Evolutionary conservation across 306 rosid genomes (phyloP), one percentile per base, ranked within the genome.

Genomic region (Vigna unguiculata): DNA sequence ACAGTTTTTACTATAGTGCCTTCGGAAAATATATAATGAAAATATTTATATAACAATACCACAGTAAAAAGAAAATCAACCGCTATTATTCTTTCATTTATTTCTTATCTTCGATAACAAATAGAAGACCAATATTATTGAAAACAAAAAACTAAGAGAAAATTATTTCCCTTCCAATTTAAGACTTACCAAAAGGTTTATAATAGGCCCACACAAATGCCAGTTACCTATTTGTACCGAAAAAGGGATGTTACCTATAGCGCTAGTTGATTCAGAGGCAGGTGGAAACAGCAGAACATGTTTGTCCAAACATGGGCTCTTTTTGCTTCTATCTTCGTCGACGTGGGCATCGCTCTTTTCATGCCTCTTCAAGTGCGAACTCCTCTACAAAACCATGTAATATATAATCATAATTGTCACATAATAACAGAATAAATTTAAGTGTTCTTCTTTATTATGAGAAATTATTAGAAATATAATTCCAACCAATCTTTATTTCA

Each of bases 281-380:
- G 90, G 47, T 71, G 81, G 73, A 25, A 85, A 36, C 46, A 69
- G 76, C 86, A 74, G 83, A 25, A 65, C 76, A 74, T 81, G 90
- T 85, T 81, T 79, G 83, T 84, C 86, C 84, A 84, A 79, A 82
- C 78, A 76, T 62, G 79, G 81, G 67, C 43, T 88, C 63, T 69
- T 81, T 60, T 64, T 55, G 69, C 34, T 52, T 61, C 51, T 71
- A 20, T 25, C 72, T 20, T 78, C 40, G 10, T 77, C 67, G 67
- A 52, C 75, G 52, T 75, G 81, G 51, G 51, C 63, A 36, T 70
- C 24, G 7, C 54, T 80, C 16, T 77, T 77, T 47, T 71, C 75
- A 75, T 59, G 71, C 75, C 45, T 30, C 52, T 64, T 60, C 84
- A 84, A 77, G 91, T 85, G 81, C 82, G 30, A 52, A 66, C 57